Conservation (phyloP, 2,329 filamentous ascomycete species). For the Hypocreales sp. region DNA sequence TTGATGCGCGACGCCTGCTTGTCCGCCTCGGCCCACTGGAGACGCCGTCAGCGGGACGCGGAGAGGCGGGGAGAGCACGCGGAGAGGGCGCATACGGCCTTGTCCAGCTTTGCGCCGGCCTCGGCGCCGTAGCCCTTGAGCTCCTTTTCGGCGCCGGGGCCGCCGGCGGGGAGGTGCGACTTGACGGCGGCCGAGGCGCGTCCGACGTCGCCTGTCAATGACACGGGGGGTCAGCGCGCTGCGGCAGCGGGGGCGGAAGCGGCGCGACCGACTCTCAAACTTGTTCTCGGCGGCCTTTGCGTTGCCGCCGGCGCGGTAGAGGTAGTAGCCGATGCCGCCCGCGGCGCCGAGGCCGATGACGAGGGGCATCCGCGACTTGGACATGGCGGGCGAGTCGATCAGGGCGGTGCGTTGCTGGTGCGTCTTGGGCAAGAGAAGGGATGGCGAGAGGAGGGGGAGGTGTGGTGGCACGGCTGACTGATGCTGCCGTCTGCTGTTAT, state of each 20-base stretch:
- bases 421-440: too few relatives aligned
- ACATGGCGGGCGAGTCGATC: too few relatives aligned
- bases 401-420: too few relatives aligned
- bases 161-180: conserved; percentile 45
- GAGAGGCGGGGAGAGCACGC: not conserved
- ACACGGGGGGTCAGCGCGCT: not conserved
- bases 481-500: too few relatives aligned
- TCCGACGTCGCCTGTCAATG: conserved; percentile 71
- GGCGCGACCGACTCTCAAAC: conserved; percentile 48
- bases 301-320: conserved; percentile 73
- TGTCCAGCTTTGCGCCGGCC: conserved; percentile 52
- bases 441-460: too few relatives aligned
- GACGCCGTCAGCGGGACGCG: too few relatives aligned
- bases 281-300: conserved; percentile 74
- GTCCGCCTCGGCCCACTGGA: conserved; percentile 39
- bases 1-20: conserved; percentile 46
- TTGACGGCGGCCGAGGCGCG: conserved; percentile 51
- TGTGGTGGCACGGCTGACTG: too few relatives aligned
- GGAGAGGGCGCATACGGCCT: conserved; percentile 37
- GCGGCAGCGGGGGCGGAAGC: not conserved
- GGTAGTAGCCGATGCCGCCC: conserved; percentile 70
- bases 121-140: conserved; percentile 29
- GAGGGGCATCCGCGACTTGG: conserved; percentile 29
- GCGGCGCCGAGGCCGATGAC: conserved; percentile 46
- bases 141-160: conserved; percentile 48